Evolutionary conservation across 257 asterid species (phyloP), one percentile per base, ranked within the genome.

Genomic region (Cynanchum wilfordii): DNA sequence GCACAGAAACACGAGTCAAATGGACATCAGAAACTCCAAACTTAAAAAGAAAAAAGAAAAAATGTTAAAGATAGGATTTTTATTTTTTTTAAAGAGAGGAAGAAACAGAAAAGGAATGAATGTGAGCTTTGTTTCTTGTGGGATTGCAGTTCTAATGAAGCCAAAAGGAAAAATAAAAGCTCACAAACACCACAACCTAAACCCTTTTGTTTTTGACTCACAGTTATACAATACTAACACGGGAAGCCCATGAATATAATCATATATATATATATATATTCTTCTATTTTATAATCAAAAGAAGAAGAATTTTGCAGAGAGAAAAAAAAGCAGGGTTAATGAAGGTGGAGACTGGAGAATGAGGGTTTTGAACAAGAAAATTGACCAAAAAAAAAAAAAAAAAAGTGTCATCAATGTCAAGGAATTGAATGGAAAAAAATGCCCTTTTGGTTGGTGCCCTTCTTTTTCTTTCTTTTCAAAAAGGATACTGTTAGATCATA

Each of bases 371-470:
- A 42, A 42, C 55, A 69, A 71, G 29, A 72, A 68, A 62, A 66
- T 36, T 36, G 40, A 36, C 40, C n/a, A 33, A 0, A 33, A 33
- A 33, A 33, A 33, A 33, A 33, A 33, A 33, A 33, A 42, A 42
- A 42, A 40, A 8, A 42, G 11, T 42, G 25, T 77, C 80, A 80
- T 87, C 74, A 84, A 81, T 87, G 83, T 75, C 57, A 66, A 66
- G 30, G 64, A 0, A 42, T 42, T 42, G 11, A 42, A n/a, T 25
- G 60, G 38, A 68, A 29, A 63, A 68, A 42, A 71, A 67, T 50
- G 74, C 49, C 47, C 76, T 69, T 69, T 60, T 64, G 84, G 88
- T 83, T 78, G 89, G 81, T 77, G 78, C 82, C 84, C 75, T 78
- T 78, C 52, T 66, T 65, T 68, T 56, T 42, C 47, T 42, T 42